phyloP scores from a whole-genome alignment of 805 yeast genomes.

The Nakazawaea peltata region DNA sequence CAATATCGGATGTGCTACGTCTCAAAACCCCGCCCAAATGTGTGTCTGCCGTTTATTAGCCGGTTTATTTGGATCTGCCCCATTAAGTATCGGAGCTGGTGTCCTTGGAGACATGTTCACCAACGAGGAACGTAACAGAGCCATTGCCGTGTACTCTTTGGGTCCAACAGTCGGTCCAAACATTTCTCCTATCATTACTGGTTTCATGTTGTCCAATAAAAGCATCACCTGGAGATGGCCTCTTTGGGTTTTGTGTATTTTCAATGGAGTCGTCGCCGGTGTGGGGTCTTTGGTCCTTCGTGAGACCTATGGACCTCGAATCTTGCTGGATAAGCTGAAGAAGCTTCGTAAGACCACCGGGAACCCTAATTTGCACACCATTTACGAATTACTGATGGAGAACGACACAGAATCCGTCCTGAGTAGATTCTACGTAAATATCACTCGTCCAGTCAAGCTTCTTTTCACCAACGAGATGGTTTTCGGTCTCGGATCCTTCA shows the following conservation, averaged over 20 bases:
- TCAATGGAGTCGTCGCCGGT: slow-evolving; percentile 40
- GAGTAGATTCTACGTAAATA: slow-evolving; percentile 30
- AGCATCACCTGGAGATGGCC: slow-evolving; percentile 55
- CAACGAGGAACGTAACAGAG: slow-evolving; percentile 41
- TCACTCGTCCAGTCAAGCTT: slow-evolving; percentile 47
- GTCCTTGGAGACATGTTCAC: slow-evolving; percentile 53
- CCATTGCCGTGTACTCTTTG: slow-evolving; percentile 45
- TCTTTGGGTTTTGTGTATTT: slow-evolving; percentile 46
- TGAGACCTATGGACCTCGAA: slow-evolving; percentile 54
- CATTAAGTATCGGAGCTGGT: slow-evolving; percentile 65
- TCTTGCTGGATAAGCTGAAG: slow-evolving; percentile 38
- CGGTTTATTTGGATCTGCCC: slow-evolving; percentile 62
- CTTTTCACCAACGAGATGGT: slow-evolving; percentile 56
- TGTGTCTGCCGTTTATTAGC: slow-evolving; percentile 53
- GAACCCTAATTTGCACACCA: slow-evolving; percentile 46
- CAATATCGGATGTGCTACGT: slow-evolving; percentile 55
- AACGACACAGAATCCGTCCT: slow-evolving; percentile 32
- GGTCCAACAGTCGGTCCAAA: slow-evolving; percentile 54
- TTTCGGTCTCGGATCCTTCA: slow-evolving; percentile 47
- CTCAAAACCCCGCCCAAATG: slow-evolving; percentile 46
- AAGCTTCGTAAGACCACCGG: slow-evolving; percentile 44
- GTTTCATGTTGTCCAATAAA: slow-evolving; percentile 47
- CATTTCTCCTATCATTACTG: slow-evolving; percentile 45
- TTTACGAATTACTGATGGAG: slow-evolving; percentile 58
- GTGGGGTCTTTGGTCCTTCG: slow-evolving; percentile 36